phyloP scores from a whole-genome alignment of 306 rosid genomes.

The Rosa multiflora region DNA sequence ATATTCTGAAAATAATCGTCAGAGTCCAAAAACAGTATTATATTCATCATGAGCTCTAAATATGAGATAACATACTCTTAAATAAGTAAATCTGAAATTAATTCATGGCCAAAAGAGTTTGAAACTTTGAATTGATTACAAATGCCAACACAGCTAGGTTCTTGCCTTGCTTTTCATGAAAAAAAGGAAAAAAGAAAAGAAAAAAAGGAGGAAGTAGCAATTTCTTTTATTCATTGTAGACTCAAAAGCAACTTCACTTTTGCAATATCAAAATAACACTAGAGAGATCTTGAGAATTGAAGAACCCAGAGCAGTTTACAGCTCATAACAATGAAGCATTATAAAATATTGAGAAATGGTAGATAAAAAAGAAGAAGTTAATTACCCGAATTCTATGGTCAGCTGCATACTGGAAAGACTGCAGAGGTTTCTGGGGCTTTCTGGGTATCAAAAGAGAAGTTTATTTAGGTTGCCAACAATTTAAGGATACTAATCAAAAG shows the following conservation, averaged over 20 bases:
- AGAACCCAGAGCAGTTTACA: background rate
- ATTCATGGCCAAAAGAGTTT: background rate
- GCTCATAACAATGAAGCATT: background rate
- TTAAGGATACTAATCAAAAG: background rate
- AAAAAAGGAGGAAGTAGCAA: too few species aligned
- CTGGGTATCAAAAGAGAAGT: background rate
- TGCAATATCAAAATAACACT: background rate
- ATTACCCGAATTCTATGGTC: constrained; percentile 83
- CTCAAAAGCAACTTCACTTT: background rate
- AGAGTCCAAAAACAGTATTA: background rate
- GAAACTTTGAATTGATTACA: background rate
- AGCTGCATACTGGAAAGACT: constrained; percentile 53
- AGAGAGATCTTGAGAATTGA: background rate
- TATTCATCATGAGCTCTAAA: background rate
- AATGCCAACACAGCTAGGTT: background rate
- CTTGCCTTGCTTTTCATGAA: background rate
- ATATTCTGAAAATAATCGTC: background rate
- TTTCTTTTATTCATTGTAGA: background rate
- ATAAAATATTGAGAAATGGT: background rate
- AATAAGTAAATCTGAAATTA: background rate
- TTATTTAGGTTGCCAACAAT: background rate
- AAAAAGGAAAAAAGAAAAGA: too few species aligned
- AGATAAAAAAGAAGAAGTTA: background rate
- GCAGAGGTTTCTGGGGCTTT: background rate
- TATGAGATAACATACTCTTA: background rate